Conservation (phyloP, 495 filamentous ascomycete genomes). For the Venustampulla echinocandica region DNA sequence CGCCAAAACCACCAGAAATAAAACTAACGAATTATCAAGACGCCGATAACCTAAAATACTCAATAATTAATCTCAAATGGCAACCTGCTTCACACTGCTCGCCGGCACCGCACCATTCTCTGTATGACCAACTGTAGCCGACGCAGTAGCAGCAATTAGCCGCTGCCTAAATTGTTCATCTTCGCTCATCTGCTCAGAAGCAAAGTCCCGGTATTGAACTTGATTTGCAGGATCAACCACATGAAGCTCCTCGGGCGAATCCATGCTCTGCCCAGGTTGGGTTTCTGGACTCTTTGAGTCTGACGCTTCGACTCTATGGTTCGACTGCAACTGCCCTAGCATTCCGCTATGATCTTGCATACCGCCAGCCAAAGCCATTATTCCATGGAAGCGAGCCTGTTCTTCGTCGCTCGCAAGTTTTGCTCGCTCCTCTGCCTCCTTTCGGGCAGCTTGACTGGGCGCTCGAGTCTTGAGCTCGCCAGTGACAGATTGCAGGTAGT, state of each 20-base stretch:
- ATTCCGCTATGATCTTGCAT: not conserved
- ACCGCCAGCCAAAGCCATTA: constrained; percentile 50
- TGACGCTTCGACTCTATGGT: no score
- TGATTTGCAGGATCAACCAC: constrained; percentile 9
- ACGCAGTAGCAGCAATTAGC: not conserved
- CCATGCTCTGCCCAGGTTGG: no score
- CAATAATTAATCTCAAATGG: no score
- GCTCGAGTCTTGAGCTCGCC: constrained; percentile 92
- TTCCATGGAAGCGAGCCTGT: constrained; percentile 61
- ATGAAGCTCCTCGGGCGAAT: constrained; percentile 10
- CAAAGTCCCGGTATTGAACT: not conserved
- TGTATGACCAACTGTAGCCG: not conserved
- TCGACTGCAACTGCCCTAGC: no score
- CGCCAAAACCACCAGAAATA: no score
- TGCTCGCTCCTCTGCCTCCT: constrained; percentile 66
- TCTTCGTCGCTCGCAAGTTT: constrained; percentile 61
- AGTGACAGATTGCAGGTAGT: constrained; percentile 83
- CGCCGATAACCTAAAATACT: no score
- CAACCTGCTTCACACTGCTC: not conserved
- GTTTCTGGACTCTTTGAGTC: no score
- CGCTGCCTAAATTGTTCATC: not conserved
- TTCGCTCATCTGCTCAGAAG: not conserved
- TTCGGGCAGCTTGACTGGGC: constrained; percentile 69
- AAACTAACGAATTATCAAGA: no score
- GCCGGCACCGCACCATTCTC: not conserved